Conservation (phyloP, 75 land plant species). For the Pinus taeda region DNA sequence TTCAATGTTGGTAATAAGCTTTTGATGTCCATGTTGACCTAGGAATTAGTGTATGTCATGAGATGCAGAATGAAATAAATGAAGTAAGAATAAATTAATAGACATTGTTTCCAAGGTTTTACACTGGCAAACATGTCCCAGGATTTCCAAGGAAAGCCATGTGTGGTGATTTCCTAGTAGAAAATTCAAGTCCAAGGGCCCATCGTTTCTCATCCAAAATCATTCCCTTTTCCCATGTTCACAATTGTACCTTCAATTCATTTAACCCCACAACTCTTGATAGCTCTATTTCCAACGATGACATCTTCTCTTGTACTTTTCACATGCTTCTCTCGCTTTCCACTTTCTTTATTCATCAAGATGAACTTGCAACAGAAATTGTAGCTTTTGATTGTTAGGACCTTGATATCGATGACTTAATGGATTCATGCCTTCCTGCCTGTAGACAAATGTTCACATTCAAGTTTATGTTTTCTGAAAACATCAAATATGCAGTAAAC, state of each 20-base stretch:
- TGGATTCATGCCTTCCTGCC: slow-evolving; percentile 89
- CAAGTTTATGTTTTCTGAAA: background rate
- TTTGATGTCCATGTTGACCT: background rate
- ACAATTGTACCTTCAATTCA: slow-evolving; percentile 64
- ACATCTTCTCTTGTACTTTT: slow-evolving; percentile 72
- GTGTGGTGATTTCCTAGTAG: slow-evolving; percentile 64
- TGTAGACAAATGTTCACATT: slow-evolving; percentile 6
- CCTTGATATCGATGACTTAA: slow-evolving; percentile 69
- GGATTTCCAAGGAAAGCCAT: slow-evolving; percentile 93
- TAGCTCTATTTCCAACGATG: slow-evolving; percentile 64
- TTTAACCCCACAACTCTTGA: slow-evolving; percentile 64
- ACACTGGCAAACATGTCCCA: slow-evolving; percentile 62
- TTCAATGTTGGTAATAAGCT: background rate
- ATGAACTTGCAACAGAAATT: slow-evolving; percentile 40
- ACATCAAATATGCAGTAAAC: background rate
- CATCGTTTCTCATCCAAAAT: slow-evolving; percentile 72
- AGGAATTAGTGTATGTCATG: background rate
- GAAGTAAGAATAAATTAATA: background rate
- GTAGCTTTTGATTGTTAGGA: slow-evolving; percentile 61
- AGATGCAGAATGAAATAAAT: background rate
- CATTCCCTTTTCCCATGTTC: no score
- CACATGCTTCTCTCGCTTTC: slow-evolving; percentile 60
- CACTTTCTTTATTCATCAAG: slow-evolving; percentile 61
- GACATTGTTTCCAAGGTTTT: background rate
- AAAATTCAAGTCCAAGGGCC: slow-evolving; percentile 72